These are phyloP conservation scores for Lizonia empirigonia DNA, from an alignment of 2,329 filamentous ascomycete genomes.

Conservation along the genomic window DNA sequence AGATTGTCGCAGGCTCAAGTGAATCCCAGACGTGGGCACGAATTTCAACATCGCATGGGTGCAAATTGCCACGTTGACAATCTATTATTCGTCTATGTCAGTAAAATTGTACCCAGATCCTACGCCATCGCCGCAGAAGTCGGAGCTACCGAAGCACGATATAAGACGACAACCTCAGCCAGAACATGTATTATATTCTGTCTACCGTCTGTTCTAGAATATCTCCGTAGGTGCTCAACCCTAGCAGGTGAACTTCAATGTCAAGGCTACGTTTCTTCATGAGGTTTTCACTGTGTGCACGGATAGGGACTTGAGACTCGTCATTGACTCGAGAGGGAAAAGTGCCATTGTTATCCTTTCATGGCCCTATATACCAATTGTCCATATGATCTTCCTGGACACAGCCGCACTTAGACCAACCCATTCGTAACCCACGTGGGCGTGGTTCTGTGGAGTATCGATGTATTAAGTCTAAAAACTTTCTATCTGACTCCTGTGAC, in stretches of 20 bases:
- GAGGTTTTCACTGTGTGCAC: constrained; percentile 67
- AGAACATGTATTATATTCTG: constrained; percentile 74
- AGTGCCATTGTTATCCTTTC: too few species aligned
- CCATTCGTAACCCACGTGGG: background rate
- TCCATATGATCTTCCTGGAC: too few species aligned
- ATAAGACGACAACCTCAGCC: constrained; percentile 86
- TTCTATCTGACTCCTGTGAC: background rate
- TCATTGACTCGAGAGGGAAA: too few species aligned
- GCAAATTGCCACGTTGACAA: constrained; percentile 17
- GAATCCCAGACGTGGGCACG: constrained; percentile 44
- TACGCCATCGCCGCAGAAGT: constrained; percentile 84
- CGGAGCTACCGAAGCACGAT: constrained; percentile 77
- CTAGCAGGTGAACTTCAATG: constrained; percentile 55
- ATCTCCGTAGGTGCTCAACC: constrained; percentile 52
- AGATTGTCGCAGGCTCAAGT: constrained; percentile 63
- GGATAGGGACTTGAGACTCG: too few species aligned
- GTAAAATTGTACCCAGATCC: constrained; percentile 82
- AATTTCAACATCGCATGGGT: constrained; percentile 51
- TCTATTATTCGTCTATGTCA: constrained; percentile 68
- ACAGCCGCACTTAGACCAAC: background rate
- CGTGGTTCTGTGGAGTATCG: background rate
- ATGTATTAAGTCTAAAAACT: background rate
- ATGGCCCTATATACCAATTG: too few species aligned
- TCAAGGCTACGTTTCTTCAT: constrained; percentile 77
- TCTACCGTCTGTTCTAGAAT: constrained; percentile 69